Conservation (phyloP, 371 early-diverging fungal species). For the Mucor saturninus region DNA sequence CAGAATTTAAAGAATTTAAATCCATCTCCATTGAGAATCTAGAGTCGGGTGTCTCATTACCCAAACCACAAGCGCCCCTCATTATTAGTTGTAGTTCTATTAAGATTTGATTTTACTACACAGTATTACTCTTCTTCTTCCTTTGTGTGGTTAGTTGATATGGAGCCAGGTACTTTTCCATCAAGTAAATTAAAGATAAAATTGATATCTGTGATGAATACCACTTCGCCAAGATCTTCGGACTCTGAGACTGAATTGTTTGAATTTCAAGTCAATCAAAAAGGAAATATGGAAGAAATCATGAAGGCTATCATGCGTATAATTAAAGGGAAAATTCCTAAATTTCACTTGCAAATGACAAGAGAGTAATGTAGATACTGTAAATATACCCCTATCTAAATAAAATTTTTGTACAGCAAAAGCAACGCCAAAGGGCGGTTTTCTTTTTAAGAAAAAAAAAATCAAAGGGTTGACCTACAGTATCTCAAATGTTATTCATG, state of each 20-base stretch:
- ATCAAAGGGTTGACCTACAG: too few species aligned
- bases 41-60: neutral
- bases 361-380: neutral
- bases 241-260: neutral
- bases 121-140: neutral
- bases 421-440: too few species aligned
- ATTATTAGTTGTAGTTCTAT: neutral
- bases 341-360: neutral
- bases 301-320: neutral
- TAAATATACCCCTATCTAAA: too few species aligned
- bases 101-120: neutral
- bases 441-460: too few species aligned
- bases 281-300: neutral
- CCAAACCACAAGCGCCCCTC: slow-evolving; percentile 5
- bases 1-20: neutral
- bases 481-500: neutral
- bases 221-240: neutral
- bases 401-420: too few species aligned
- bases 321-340: neutral
- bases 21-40: too few species aligned
- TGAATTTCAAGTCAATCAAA: neutral
- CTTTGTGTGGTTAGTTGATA: neutral
- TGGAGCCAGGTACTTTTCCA: neutral
- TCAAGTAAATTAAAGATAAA: neutral
- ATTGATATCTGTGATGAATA: slow-evolving; percentile 14